These are phyloP conservation scores for Medakamo hakoo DNA, from an alignment of 139 green algal species.

Conservation along the genomic window DNA sequence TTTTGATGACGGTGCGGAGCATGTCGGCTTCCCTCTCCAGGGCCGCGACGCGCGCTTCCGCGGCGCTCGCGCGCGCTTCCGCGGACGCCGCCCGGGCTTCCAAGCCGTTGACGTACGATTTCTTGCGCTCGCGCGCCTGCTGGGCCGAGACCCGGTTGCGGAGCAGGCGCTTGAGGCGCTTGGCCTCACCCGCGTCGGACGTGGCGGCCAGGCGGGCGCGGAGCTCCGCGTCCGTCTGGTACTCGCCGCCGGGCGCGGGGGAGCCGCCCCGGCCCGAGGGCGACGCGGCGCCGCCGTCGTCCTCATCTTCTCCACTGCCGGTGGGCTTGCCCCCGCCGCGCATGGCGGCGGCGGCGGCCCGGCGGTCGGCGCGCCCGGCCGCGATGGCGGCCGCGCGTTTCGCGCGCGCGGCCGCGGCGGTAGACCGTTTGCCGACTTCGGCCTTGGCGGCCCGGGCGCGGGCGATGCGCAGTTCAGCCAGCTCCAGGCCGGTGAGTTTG, in stretches of 20 bases:
- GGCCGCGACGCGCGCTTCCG: constrained; percentile 13
- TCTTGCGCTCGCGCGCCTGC: constrained; percentile 72
- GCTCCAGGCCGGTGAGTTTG: too few species aligned
- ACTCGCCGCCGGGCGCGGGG: background rate
- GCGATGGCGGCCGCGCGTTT: too few species aligned
- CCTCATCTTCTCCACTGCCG: too few species aligned
- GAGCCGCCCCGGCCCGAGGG: background rate
- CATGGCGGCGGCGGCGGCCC: too few species aligned
- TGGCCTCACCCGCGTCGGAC: background rate
- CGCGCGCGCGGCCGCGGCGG: too few species aligned
- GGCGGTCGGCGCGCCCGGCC: too few species aligned
- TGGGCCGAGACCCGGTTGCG: constrained; percentile 71
- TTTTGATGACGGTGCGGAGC: constrained; percentile 24
- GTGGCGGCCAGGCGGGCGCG: background rate
- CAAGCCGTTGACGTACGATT: constrained; percentile 46
- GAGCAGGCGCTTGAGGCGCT: constrained; percentile 28
- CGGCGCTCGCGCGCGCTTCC: constrained; percentile 8
- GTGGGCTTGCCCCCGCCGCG: too few species aligned
- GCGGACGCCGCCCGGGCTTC: constrained; percentile 26
- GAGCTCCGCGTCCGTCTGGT: background rate
- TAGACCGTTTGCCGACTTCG: too few species aligned
- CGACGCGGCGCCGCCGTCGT: too few species aligned
- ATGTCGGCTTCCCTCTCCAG: constrained; percentile 30
- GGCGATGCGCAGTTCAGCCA: too few species aligned
- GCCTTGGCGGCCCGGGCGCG: too few species aligned